Evolutionary conservation across 495 filamentous ascomycete species (phyloP).

Genomic region (Xylaria castorea): DNA sequence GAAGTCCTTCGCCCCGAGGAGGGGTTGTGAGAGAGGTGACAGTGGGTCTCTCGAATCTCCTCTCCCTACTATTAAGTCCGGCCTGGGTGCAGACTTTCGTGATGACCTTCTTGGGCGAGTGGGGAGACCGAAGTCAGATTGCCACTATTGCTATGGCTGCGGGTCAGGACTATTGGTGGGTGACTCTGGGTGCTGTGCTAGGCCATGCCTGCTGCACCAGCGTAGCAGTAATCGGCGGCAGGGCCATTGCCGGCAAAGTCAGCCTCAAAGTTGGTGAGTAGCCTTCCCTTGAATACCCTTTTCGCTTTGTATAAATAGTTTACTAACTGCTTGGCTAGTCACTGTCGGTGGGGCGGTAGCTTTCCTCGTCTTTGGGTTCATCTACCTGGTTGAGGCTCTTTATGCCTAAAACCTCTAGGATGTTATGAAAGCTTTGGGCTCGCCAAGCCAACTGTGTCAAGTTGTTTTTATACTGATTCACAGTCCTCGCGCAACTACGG

Average conservation of each 20-base stretch:
- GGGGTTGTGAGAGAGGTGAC: slow-evolving; percentile 49
- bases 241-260: slow-evolving; percentile 90
- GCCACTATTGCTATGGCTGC: slow-evolving; percentile 99
- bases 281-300: background rate
- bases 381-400: slow-evolving; percentile 85
- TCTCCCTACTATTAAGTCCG: slow-evolving; percentile 85
- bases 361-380: slow-evolving; percentile 88
- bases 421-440: background rate
- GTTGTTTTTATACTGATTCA: slow-evolving; percentile 28
- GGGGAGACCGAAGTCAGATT: slow-evolving; percentile 97
- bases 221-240: slow-evolving; percentile 89
- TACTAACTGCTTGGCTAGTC: slow-evolving; percentile 59
- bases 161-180: slow-evolving; percentile 99
- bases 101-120: slow-evolving; percentile 98
- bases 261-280: slow-evolving; percentile 96
- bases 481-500: background rate
- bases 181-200: slow-evolving; percentile 84
- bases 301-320: background rate
- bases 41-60: slow-evolving; percentile 80
- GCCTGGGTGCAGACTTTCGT: slow-evolving; percentile 99
- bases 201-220: slow-evolving; percentile 92
- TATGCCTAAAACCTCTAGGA: slow-evolving; percentile 52
- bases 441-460: slow-evolving; percentile 1
- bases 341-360: slow-evolving; percentile 93
- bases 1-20: slow-evolving; percentile 52